Conservation (phyloP, 176 grass and related monocot genomes). For the Carex cristatella region DNA sequence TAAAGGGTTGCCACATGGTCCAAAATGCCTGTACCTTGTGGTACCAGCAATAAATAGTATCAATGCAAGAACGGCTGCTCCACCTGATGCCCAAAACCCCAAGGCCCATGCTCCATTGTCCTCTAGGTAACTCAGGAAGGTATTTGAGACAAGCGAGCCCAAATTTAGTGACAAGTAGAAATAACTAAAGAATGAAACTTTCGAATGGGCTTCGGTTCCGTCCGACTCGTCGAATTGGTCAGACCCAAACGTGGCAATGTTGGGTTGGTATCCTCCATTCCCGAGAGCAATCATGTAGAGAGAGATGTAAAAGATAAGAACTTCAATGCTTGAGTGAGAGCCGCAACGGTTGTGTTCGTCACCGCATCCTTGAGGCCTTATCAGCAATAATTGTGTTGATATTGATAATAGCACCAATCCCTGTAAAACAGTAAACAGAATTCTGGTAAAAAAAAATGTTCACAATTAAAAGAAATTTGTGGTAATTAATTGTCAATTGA, state of each 20-base stretch:
- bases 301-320: constrained; percentile 73
- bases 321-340: constrained; percentile 47
- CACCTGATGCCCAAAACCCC: constrained; percentile 74
- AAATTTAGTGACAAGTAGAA: constrained; percentile 97
- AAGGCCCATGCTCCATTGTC: constrained; percentile 59
- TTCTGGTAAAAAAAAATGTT: neutral
- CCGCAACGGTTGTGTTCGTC: constrained; percentile 40
- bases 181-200: constrained; percentile 96
- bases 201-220: constrained; percentile 56
- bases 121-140: constrained; percentile 80
- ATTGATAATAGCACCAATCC: constrained; percentile 65
- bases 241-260: constrained; percentile 78
- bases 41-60: constrained; percentile 58
- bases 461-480: neutral
- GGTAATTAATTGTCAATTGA: neutral
- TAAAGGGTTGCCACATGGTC: constrained; percentile 55
- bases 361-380: constrained; percentile 56
- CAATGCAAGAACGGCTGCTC: constrained; percentile 44
- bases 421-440: constrained; percentile 25
- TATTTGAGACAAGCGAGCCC: constrained; percentile 96
- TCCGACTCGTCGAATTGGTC: constrained; percentile 91
- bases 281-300: constrained; percentile 89
- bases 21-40: constrained; percentile 45
- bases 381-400: constrained; percentile 52
- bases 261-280: constrained; percentile 95